Base-by-base conservation (phyloP, 2,329 filamentous ascomycete species). In the Elsinoe necatrix region DNA sequence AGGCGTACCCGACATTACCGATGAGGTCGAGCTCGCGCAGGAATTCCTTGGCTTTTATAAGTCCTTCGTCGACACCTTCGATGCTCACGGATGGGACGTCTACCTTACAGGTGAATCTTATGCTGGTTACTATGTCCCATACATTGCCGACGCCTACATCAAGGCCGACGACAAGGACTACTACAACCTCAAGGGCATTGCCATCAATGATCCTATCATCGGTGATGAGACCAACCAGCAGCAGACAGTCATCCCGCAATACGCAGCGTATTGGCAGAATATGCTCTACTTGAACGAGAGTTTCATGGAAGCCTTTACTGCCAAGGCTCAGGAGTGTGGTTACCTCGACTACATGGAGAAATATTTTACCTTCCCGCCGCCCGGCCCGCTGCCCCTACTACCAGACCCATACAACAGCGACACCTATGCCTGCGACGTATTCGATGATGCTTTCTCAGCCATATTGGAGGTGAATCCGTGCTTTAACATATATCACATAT, bases 401-500 rank as follows among this genome's bases (percentile, higher is more conserved):
- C 63, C 66, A 12, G 62, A 68, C 58, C 61, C 18, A 58, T 59
- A 56, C 35, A 54, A 23, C 4, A 35, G 41, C 12, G 61, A 47
- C 18, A 57, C 51, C 69, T 62, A 65, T 55, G 64, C 63, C 0
- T 75, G 70, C 58, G 72, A 73, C 59, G 62, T 72, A 42, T 74
- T 71, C 57, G 69, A 72, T 57, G 67, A 67, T 50, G 67, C 72
- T 31, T 71, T 69, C 61, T 47, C 63, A 9, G 73, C 72, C 2
- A 67, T 70, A 3, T 61, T 73, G 1, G 70, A 71, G 41, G 66
- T 72, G 18, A 91, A 90, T 70, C 86, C 86, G 0, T 92, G 87
- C 72, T 91, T 85, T 69, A 81, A 87, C 67, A 72, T 85, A 7
- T 90, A 89, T 70, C 79, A 85, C 41, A 78, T 56, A 16, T n/a